Evolutionary conservation across 495 filamentous ascomycete genomes (phyloP).

Genomic region (Daldinia loculata): DNA sequence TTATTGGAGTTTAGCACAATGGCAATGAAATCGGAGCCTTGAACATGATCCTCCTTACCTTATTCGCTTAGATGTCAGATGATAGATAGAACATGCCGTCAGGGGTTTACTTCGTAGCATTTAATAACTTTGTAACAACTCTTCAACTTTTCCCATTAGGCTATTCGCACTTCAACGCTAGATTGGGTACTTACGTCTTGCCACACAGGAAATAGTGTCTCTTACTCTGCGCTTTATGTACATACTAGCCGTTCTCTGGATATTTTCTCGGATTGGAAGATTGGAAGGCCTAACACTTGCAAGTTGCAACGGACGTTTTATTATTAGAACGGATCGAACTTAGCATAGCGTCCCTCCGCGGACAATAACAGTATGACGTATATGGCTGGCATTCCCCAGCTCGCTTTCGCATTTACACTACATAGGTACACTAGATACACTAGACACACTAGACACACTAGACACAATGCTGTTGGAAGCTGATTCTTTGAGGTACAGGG

Average conservation of each 20-base stretch:
- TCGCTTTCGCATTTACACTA: background rate
- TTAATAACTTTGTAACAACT: too few relatives aligned
- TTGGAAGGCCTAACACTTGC: background rate
- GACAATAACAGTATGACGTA: background rate
- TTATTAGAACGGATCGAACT: conserved; percentile 21
- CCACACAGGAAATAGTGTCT: background rate
- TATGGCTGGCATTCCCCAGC: background rate
- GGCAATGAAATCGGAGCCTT: background rate
- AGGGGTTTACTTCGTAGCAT: too few relatives aligned
- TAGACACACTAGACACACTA: too few relatives aligned
- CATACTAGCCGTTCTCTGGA: background rate
- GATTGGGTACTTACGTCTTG: too few relatives aligned
- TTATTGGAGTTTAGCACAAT: background rate
- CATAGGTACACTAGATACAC: background rate
- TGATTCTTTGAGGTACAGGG: background rate
- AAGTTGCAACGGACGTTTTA: conserved; percentile 10
- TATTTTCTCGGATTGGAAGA: background rate
- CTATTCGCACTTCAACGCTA: too few relatives aligned
- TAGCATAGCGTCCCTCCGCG: conserved; percentile 13
- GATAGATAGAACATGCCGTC: too few relatives aligned
- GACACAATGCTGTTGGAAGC: too few relatives aligned
- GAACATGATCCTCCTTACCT: background rate
- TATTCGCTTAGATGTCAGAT: too few relatives aligned
- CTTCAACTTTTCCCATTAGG: too few relatives aligned
- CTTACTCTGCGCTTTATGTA: background rate